Percentiles rank a stretch among this genome's conserved stretches.
Conservation (phyloP, 345 rosid species). For the Eucalyptus marginata region DNA sequence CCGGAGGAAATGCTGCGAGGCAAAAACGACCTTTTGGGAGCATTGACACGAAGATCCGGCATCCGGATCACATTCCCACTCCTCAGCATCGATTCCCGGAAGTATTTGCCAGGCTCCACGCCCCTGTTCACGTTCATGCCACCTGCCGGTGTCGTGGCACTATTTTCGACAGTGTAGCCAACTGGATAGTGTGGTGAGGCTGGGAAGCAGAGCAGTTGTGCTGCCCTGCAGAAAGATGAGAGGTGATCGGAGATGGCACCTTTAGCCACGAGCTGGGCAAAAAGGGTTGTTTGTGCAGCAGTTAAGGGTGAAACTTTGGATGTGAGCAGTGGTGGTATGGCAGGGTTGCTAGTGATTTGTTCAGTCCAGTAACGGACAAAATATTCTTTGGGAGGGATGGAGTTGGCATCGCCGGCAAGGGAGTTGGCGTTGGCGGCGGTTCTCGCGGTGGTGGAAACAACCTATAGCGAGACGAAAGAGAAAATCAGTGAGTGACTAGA, state of each 20-base stretch:
- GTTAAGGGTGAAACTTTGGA: slow-evolving; percentile 73
- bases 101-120: slow-evolving; percentile 79
- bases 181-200: slow-evolving; percentile 36
- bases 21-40: slow-evolving; percentile 84
- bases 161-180: slow-evolving; percentile 1
- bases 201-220: slow-evolving; percentile 78
- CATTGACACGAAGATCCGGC: slow-evolving; percentile 80
- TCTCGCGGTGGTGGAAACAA: background rate
- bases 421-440: background rate
- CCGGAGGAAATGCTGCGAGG: slow-evolving; percentile 51
- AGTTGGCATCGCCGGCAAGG: slow-evolving; percentile 7
- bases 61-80: slow-evolving; percentile 55
- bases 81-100: slow-evolving; percentile 52
- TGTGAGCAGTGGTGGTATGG: slow-evolving; percentile 39
- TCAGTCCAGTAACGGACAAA: slow-evolving; percentile 83
- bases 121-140: slow-evolving; percentile 44
- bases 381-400: slow-evolving; percentile 62
- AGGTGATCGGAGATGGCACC: slow-evolving; percentile 44
- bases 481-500: background rate
- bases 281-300: slow-evolving; percentile 52
- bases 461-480: slow-evolving; percentile 12
- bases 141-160: background rate
- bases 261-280: slow-evolving; percentile 52
- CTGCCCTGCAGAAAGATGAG: slow-evolving; percentile 63
- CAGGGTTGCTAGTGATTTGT: slow-evolving; percentile 31